phyloP scores from a whole-genome alignment of 1,284 basidiomycete genomes.

The Moesziomyces antarcticus region DNA sequence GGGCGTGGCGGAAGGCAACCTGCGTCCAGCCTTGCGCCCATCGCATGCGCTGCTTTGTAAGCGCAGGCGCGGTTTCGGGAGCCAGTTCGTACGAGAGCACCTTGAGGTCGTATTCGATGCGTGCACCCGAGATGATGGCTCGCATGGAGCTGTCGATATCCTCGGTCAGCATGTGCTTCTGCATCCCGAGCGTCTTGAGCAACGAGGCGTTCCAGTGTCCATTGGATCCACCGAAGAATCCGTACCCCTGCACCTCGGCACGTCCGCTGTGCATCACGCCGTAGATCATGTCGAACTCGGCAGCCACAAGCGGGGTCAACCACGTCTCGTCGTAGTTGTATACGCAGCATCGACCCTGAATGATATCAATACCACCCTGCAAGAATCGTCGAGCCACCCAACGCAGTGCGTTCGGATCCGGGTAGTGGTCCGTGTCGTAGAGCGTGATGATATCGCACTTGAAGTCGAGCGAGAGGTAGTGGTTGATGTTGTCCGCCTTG shows the following conservation, averaged over 20 bases:
- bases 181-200: slow-evolving; percentile 54
- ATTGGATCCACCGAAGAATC: slow-evolving; percentile 62
- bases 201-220: slow-evolving; percentile 63
- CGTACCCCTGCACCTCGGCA: slow-evolving; percentile 55
- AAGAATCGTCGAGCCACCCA: slow-evolving; percentile 57
- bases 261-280: slow-evolving; percentile 60
- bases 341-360: slow-evolving; percentile 60
- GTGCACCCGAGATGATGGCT: slow-evolving; percentile 60
- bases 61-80: slow-evolving; percentile 49
- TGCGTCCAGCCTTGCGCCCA: slow-evolving; percentile 65
- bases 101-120: slow-evolving; percentile 59
- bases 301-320: slow-evolving; percentile 50
- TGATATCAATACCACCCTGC: slow-evolving; percentile 61
- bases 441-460: slow-evolving; percentile 59
- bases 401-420: slow-evolving; percentile 53
- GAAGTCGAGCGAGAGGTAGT: slow-evolving; percentile 54
- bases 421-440: slow-evolving; percentile 61
- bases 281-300: slow-evolving; percentile 63
- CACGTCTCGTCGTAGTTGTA: slow-evolving; percentile 60
- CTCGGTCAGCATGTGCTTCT: slow-evolving; percentile 62
- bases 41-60: slow-evolving; percentile 59
- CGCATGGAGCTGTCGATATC: slow-evolving; percentile 62
- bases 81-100: slow-evolving; percentile 60
- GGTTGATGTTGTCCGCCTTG: slow-evolving; percentile 62
- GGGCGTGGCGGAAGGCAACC: slow-evolving; percentile 56